Evolutionary conservation across 192 early-diverging fungal species (phyloP), one percentile per base, ranked within the genome.

Genomic region (Coemansia sp.): DNA sequence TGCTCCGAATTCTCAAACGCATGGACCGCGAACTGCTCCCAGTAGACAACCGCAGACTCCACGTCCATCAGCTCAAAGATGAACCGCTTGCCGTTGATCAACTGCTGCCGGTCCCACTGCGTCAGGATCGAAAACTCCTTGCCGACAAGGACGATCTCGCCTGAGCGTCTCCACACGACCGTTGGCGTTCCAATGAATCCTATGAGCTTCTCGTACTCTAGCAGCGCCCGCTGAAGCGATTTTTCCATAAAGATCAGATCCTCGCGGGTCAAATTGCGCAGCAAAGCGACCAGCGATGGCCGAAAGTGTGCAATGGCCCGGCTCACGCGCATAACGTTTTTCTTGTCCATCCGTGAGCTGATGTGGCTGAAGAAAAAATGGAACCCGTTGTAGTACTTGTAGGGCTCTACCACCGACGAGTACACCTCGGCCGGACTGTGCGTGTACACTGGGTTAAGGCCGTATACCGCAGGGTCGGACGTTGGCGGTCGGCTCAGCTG

Each of bases 191-290:
- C 95, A 21, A 94, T 94, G 59, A 90, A 96, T 5, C 88, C 90
- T 53, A 98, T 95, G n/a, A 98, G 77, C 69, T 98, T 95, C 71
- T 96, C 94, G 63, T 91, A 96, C 85, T 98, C 95, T 76, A 94
- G 72, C 77, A 98, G 73, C 12, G 94, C 94, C 49, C 95, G 86
- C 71, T 95, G 95, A 59, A 98, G 91, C 70, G 94, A 95, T 72
- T 95, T 94, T 83, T 98, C 95, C 93, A 94, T 94, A 70, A 96
- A 96, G 26, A 96, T 81, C 74, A 98, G 83, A 65, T 98, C 95
- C 63, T 98, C 94, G 61, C 91, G 91, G 4, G 93, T 93, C 66
- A 98, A 75, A 71, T 96, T 93, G 91, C 94, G 95, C 69, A 96
- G 92, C 57, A 93, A 83, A 6, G 94, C 94, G 71, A 98, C 92